Percentiles rank a stretch among this genome's conserved stretches.
Evolutionary conservation across 2,329 filamentous ascomycete genomes (phyloP).

Genomic region (Penicillium janthinellum): DNA sequence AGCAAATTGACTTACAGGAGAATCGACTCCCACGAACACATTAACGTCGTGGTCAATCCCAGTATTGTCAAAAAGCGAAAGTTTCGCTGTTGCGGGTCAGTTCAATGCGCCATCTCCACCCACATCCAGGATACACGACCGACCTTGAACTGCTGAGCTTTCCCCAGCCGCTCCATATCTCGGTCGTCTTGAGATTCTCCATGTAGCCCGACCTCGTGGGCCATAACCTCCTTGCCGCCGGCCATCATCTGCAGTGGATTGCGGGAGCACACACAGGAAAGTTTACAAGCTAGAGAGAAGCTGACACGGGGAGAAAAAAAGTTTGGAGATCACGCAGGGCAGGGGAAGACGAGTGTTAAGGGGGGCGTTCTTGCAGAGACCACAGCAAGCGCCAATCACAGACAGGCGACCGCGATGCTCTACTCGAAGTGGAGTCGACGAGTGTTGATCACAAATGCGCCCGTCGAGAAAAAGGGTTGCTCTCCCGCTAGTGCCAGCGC

Average conservation of each 20-base stretch:
- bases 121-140: conserved; percentile 6
- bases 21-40: conserved; percentile 46
- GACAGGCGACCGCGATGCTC: neutral
- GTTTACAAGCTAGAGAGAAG: neutral
- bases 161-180: conserved; percentile 55
- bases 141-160: conserved; percentile 51
- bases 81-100: conserved; percentile 36
- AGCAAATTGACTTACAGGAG: conserved; percentile 36
- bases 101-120: neutral
- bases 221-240: conserved; percentile 20
- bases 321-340: neutral
- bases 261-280: neutral
- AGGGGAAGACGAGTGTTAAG: neutral
- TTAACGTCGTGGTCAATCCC: conserved; percentile 44
- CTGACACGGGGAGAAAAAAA: neutral
- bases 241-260: conserved; percentile 9
- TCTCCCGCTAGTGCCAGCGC: neutral
- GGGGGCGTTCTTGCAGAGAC: conserved; percentile 1
- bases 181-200: conserved; percentile 25
- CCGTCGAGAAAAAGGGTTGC: neutral
- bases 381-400: neutral
- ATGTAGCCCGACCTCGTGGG: conserved; percentile 21
- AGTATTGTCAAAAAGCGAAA: conserved; percentile 45
- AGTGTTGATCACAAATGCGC: neutral
- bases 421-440: neutral